These are phyloP conservation scores for Penicillium sp. DNA, from an alignment of 2,329 filamentous ascomycete species.

Conservation along the genomic window DNA sequence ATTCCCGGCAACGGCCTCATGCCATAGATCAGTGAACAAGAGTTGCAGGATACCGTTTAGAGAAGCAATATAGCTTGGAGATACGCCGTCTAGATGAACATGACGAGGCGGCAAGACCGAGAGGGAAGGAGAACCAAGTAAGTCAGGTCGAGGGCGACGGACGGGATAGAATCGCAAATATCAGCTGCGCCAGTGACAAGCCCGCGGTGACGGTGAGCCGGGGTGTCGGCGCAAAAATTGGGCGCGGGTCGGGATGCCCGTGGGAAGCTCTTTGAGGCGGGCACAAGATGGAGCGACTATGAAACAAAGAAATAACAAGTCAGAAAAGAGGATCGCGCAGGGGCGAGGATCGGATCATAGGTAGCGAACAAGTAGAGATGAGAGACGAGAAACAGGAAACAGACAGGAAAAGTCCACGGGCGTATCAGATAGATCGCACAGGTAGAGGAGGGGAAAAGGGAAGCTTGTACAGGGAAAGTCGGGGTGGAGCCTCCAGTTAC, in stretches of 20 bases:
- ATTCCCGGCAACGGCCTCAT: not conserved
- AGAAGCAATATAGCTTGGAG: conserved; percentile 11
- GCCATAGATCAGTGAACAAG: not conserved
- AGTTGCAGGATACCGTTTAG: conserved; percentile 3
- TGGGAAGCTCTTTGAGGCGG: conserved; percentile 7
- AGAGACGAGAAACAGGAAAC: not conserved
- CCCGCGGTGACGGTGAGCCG: not conserved
- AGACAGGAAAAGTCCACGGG: not conserved
- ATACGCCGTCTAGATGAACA: conserved; percentile 9
- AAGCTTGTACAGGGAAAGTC: not conserved
- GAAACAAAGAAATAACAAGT: not conserved
- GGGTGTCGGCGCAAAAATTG: conserved; percentile 15
- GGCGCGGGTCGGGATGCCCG: not conserved
- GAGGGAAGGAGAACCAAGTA: not conserved
- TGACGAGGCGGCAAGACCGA: conserved; percentile 1
- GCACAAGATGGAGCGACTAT: conserved; percentile 16
- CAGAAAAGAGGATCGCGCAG: not conserved
- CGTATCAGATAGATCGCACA: conserved; percentile 22
- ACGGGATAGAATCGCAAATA: not conserved
- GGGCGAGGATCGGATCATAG: not conserved
- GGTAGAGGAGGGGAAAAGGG: conserved; percentile 6
- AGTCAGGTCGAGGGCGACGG: not conserved
- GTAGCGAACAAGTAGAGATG: not conserved
- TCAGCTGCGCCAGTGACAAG: not conserved
- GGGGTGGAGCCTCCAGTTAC: not conserved